A percentile compares a stretch with the other conserved stretches of the same genome.
Conservation (phyloP, 2,329 filamentous ascomycete species). For the Aplosporella prunicola region DNA sequence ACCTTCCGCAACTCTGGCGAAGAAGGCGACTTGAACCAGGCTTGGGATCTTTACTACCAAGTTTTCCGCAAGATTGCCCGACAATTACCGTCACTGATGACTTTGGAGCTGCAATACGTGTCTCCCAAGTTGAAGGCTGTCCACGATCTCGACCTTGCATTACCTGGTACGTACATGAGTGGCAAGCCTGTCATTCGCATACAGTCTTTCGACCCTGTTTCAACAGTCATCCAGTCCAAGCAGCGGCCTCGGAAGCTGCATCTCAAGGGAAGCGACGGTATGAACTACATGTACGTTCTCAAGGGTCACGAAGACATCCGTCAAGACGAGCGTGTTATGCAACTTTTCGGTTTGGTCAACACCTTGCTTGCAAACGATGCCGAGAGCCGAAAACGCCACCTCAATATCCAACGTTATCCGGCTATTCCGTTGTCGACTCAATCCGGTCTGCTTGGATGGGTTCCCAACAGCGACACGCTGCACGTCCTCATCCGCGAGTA, state of each 20-base stretch:
- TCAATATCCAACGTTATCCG: slow-evolving; percentile 91
- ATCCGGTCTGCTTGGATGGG: slow-evolving; percentile 91
- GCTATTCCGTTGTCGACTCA: slow-evolving; percentile 96
- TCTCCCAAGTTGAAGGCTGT: slow-evolving; percentile 86
- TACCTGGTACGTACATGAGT: slow-evolving; percentile 90
- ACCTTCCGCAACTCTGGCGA: slow-evolving; percentile 85
- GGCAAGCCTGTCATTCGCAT: slow-evolving; percentile 74
- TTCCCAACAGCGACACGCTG: slow-evolving; percentile 93
- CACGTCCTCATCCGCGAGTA: slow-evolving; percentile 97
- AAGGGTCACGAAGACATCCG: slow-evolving; percentile 99
- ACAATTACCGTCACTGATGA: slow-evolving; percentile 86
- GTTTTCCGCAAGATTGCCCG: slow-evolving; percentile 93
- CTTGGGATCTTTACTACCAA: slow-evolving; percentile 98
- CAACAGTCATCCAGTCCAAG: slow-evolving; percentile 92
- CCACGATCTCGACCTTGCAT: slow-evolving; percentile 78
- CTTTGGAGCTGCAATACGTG: slow-evolving; percentile 89
- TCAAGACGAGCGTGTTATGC: slow-evolving; percentile 98
- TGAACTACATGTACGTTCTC: slow-evolving; percentile 75
- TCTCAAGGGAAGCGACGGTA: slow-evolving; percentile 80
- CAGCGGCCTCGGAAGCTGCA: slow-evolving; percentile 87
- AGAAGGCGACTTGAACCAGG: slow-evolving; percentile 89
- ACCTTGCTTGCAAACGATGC: slow-evolving; percentile 88
- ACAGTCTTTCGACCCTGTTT: slow-evolving; percentile 77
- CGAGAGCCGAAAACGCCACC: slow-evolving; percentile 92
- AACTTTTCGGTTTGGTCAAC: slow-evolving; percentile 95